Evolutionary conservation across 305 asterid genomes (phyloP), one percentile per base, ranked within the genome.

Genomic region (Fraxinus angustifolia): DNA sequence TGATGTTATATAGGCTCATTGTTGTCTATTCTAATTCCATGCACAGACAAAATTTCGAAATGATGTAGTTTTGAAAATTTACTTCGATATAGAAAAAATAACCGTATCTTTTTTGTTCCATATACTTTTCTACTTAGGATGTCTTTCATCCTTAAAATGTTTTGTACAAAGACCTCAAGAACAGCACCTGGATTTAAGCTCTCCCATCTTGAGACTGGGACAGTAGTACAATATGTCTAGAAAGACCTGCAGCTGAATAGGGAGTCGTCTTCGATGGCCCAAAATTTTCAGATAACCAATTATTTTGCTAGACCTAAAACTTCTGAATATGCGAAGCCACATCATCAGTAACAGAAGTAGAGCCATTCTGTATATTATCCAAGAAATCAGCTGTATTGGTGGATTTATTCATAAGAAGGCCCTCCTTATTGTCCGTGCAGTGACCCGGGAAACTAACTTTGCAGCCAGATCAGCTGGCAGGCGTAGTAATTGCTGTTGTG

Each of bases 341-440:
- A 53, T 6, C 65, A 53, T 53, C 65, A 10, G 31, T 23, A 21
- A 23, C 71, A 21, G 30, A 19, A 60, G 17, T 67, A 67, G 73
- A 67, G 35, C 35, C 73, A 67, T 23, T 67, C 73, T 28, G 17
- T n/a, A n/a, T 50, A 14, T 30, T 68, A 30, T 68, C 74, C 40
- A 68, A 28, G 74, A 68, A 68, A 28, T 68, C 38, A 0, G 6
- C n/a, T 30, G 28, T 21, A 53, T 42, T 8, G 12, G 14, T 11
- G 62, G 67, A 53, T 62, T 79, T n/a, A 53, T 53, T 53, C 86
- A 95, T 68, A 88, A 79, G 88, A 92, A 85, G 31, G 86, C 78
- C 86, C 97, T 93, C 82, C 90, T 89, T 73, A 95, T 23, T 33
- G 96, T 91, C 88, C 99, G 88, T 80, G 99, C 99, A 80, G 88